Base-by-base conservation (phyloP, 2,329 filamentous ascomycete species). In the Fusarium musae region DNA sequence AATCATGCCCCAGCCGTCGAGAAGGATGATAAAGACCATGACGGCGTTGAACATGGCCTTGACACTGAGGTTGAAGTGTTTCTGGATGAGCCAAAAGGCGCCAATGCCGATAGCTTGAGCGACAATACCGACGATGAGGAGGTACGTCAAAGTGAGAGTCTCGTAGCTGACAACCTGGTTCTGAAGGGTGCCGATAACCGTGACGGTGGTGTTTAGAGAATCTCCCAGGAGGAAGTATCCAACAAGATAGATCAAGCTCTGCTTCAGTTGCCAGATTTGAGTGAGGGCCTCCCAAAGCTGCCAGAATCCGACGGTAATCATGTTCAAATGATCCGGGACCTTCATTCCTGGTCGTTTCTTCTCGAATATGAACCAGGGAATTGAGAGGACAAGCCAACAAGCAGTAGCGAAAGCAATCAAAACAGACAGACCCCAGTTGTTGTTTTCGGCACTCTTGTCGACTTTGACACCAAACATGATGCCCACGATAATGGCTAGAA, bases 141-240 rank as follows among this genome's bases (percentile, higher is more conserved):
- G 85, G 75, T 93, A 93, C 0, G 90, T 92, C 10, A 92, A 79
- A 53, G 90, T 86, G 32, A 93, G 82, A 2, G 89, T 91, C 75
- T 91, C 89, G 80, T 92, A 93, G 7, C 85, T 84, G 6, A 93
- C 90, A 8, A 92, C 86, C 40, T 85, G 84, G 73, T 92, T 92
- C 76, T 93, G 91, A 9, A 92, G 80, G 0, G 90, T 93, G 2
- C 83, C 85, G 37, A 93, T 89, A 28, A 93, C 90, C 0, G 91
- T 93, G 9, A 92, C 89, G 1, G 91, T 92, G 0, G 91, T 93
- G 78, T 93, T 93, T 40, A 93, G 83, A 2, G 88, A 90, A 79
- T 93, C 91, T n/a, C 90, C 91, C 1, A 93, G 86, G 4, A 93
- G 83, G 77, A 93, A 93, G 77, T 92, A 93, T 6, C 88, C 90